These are phyloP conservation scores for Cyanidiococcus yangmingshanensis DNA, from an alignment of 23 red algal genomes.

Conservation along the genomic window DNA sequence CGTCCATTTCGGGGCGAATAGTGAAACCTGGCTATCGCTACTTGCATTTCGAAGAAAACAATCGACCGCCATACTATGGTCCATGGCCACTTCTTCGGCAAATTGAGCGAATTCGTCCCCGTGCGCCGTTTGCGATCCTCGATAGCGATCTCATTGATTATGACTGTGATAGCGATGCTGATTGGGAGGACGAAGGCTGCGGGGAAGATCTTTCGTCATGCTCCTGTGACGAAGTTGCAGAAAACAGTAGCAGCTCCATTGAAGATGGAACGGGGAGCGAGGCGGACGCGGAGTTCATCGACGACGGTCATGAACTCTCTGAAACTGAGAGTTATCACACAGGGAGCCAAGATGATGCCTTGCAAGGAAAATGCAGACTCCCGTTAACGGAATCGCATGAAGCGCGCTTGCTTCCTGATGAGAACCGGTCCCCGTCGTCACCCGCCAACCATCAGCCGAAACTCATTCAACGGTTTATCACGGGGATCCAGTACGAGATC, in stretches of 20 bases:
- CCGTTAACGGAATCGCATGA: no score
- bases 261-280: background rate
- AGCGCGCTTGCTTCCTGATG: no score
- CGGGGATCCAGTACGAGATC: background rate
- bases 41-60: slow-evolving; percentile 3
- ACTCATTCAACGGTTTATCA: background rate
- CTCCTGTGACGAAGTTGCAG: background rate
- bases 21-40: background rate
- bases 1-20: background rate
- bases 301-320: background rate
- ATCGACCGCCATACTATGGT: background rate
- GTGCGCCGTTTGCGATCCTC: background rate
- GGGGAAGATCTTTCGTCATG: background rate
- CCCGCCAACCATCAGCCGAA: no score
- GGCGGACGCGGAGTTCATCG: slow-evolving; percentile 2
- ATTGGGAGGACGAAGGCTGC: slow-evolving; percentile 3
- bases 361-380: no score
- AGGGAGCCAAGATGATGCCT: no score
- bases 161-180: background rate
- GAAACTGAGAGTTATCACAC: background rate
- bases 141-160: background rate
- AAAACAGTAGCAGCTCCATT: background rate
- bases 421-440: no score
- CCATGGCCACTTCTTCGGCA: background rate
- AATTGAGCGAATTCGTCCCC: background rate